Conservation (phyloP, 192 early-diverging fungal species). For the Coemansia sp. region DNA sequence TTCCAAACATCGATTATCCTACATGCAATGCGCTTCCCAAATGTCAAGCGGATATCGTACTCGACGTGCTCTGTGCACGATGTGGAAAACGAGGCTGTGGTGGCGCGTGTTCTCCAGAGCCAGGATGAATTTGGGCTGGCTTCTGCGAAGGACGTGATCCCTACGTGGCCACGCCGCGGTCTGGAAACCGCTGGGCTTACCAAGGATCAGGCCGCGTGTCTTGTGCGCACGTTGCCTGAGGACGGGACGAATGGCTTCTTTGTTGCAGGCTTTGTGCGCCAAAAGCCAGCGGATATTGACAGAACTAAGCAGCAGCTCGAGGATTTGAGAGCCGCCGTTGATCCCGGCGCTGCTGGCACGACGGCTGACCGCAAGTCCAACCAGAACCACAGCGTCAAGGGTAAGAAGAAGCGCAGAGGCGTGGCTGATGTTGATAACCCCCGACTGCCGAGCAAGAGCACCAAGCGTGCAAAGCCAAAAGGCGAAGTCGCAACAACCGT, state of each 20-base stretch:
- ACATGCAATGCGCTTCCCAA: slow-evolving; percentile 87
- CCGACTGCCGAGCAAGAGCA: neutral
- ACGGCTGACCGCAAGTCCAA: neutral
- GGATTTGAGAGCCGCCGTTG: neutral
- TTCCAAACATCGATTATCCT: slow-evolving; percentile 80
- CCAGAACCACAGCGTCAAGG: neutral
- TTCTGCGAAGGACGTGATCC: slow-evolving; percentile 62
- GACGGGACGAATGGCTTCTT: slow-evolving; percentile 96
- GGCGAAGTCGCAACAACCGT: neutral
- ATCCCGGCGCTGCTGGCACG: neutral
- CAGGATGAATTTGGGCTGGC: slow-evolving; percentile 61
- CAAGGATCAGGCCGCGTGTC: slow-evolving; percentile 57
- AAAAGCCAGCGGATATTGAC: slow-evolving; percentile 21
- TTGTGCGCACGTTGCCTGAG: slow-evolving; percentile 77
- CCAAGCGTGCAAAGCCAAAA: neutral
- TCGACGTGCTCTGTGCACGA: slow-evolving; percentile 95
- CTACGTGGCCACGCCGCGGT: slow-evolving; percentile 81
- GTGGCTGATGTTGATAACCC: neutral
- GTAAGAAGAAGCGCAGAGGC: neutral
- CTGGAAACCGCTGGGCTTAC: slow-evolving; percentile 38
- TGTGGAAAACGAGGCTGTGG: slow-evolving; percentile 93
- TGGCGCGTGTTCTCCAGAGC: slow-evolving; percentile 63
- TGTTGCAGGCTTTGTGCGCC: slow-evolving; percentile 83
- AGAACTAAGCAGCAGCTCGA: slow-evolving; percentile 14
- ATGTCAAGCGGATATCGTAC: slow-evolving; percentile 82